phyloP scores from a whole-genome alignment of 192 early-diverging fungal species.

The Linnemannia exigua region DNA sequence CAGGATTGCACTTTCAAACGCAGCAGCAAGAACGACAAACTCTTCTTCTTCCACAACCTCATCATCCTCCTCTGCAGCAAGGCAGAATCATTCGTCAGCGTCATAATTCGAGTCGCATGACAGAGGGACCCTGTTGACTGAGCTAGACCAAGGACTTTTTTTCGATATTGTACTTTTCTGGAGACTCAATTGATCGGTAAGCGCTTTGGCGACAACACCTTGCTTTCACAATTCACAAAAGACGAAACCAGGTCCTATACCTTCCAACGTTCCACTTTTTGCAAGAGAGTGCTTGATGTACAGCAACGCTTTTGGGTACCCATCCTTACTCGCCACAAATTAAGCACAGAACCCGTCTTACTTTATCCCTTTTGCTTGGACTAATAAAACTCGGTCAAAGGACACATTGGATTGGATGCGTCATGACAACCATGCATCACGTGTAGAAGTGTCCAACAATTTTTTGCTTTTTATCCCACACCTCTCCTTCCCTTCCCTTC shows the following conservation, averaged over 20 bases:
- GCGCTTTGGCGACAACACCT: not conserved
- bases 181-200: too few relatives aligned
- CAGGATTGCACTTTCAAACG: constrained; percentile 39
- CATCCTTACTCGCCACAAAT: not conserved
- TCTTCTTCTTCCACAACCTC: not conserved
- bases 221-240: too few relatives aligned
- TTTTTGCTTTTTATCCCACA: not conserved
- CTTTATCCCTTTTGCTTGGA: not conserved
- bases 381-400: not conserved
- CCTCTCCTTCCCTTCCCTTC: not conserved
- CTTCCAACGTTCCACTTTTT: too few relatives aligned
- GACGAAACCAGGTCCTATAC: too few relatives aligned
- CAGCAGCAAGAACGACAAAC: not conserved
- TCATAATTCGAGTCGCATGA: not conserved
- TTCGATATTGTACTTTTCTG: too few relatives aligned
- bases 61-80: not conserved
- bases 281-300: too few relatives aligned
- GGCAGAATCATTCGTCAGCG: not conserved
- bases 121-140: not conserved
- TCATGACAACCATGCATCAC: not conserved
- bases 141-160: too few relatives aligned
- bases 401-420: too few relatives aligned
- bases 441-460: not conserved
- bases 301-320: not conserved
- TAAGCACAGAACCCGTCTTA: not conserved